These are phyloP conservation scores for Proliferodiscus dingleyae DNA, from an alignment of 2,329 filamentous ascomycete genomes.

Conservation along the genomic window DNA sequence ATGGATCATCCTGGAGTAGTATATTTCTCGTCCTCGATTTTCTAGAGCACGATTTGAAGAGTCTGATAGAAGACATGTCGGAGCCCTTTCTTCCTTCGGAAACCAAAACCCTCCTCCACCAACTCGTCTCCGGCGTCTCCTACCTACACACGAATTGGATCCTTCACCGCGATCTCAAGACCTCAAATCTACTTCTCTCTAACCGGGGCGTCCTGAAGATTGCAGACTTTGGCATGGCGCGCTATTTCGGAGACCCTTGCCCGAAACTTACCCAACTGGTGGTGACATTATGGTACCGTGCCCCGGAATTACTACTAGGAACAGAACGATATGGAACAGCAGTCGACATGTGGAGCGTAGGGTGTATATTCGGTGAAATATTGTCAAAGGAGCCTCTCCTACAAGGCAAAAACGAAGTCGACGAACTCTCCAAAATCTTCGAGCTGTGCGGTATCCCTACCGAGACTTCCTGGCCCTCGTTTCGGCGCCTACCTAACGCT, in stretches of 20 bases:
- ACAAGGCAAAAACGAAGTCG: slow-evolving; percentile 87
- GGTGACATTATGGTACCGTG: slow-evolving; percentile 94
- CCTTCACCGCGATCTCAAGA: slow-evolving; percentile 89
- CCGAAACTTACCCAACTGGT: slow-evolving; percentile 84
- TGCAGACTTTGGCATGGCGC: slow-evolving; percentile 96
- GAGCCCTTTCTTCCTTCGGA: slow-evolving; percentile 92
- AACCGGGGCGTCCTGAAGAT: slow-evolving; percentile 94
- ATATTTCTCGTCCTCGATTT: slow-evolving; percentile 97
- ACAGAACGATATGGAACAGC: slow-evolving; percentile 67
- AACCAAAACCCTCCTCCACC: slow-evolving; percentile 81
- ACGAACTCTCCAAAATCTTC: slow-evolving; percentile 84
- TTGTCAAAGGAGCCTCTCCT: slow-evolving; percentile 77
- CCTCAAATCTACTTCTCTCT: slow-evolving; percentile 88
- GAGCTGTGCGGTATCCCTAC: slow-evolving; percentile 82
- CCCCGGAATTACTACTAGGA: slow-evolving; percentile 85
- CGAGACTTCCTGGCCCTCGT: slow-evolving; percentile 77
- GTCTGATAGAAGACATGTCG: slow-evolving; percentile 86
- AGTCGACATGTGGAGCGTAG: slow-evolving; percentile 93
- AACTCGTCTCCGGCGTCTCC: slow-evolving; percentile 73
- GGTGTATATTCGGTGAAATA: slow-evolving; percentile 92
- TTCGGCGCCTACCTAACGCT: slow-evolving; percentile 82
- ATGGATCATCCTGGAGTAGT: slow-evolving; percentile 39
- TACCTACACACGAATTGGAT: slow-evolving; percentile 91
- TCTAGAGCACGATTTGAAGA: slow-evolving; percentile 93
- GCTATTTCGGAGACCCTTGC: slow-evolving; percentile 76